Percentiles rank a stretch among this genome's conserved stretches.
phyloP scores from a whole-genome alignment of 495 filamentous ascomycete species.

The Xylaria bambusicola region DNA sequence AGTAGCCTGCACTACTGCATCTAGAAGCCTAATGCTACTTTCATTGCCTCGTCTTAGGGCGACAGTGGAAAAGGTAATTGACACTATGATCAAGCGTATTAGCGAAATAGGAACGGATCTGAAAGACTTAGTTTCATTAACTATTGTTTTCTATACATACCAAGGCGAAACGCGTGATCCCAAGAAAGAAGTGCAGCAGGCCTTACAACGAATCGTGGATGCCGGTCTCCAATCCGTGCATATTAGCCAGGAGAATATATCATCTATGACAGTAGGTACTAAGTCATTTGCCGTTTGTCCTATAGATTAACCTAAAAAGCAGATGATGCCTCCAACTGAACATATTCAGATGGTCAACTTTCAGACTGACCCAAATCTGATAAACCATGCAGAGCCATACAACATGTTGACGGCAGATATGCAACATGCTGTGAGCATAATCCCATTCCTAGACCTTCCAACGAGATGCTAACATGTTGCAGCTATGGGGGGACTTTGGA shows the following conservation, averaged over 20 bases:
- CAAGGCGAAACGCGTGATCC: conserved; percentile 30
- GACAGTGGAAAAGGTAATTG: conserved; percentile 34
- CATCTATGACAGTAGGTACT: conserved; percentile 28
- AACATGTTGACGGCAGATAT: conserved; percentile 22
- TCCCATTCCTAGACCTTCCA: neutral
- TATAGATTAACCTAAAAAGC: neutral
- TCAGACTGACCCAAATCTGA: conserved; percentile 20
- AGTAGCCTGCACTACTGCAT: conserved; percentile 23
- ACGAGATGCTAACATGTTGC: conserved; percentile 13
- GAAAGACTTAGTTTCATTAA: conserved; percentile 37
- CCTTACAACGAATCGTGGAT: conserved; percentile 32
- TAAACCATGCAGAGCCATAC: conserved; percentile 24
- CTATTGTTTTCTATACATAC: conserved; percentile 35
- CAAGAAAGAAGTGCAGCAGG: conserved; percentile 28
- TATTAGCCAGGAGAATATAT: conserved; percentile 28
- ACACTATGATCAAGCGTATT: conserved; percentile 28
- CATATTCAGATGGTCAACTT: conserved; percentile 21
- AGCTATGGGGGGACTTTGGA: conserved; percentile 27
- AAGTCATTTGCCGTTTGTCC: neutral
- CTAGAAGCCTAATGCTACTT: conserved; percentile 29
- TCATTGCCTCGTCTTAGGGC: conserved; percentile 32
- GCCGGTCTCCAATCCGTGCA: conserved; percentile 30
- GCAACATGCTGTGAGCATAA: conserved; percentile 19
- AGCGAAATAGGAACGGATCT: conserved; percentile 35
- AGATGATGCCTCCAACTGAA: conserved; percentile 24